phyloP scores from a whole-genome alignment of 1,139 yeast genomes.

The Groenewaldozyma sp. region DNA sequence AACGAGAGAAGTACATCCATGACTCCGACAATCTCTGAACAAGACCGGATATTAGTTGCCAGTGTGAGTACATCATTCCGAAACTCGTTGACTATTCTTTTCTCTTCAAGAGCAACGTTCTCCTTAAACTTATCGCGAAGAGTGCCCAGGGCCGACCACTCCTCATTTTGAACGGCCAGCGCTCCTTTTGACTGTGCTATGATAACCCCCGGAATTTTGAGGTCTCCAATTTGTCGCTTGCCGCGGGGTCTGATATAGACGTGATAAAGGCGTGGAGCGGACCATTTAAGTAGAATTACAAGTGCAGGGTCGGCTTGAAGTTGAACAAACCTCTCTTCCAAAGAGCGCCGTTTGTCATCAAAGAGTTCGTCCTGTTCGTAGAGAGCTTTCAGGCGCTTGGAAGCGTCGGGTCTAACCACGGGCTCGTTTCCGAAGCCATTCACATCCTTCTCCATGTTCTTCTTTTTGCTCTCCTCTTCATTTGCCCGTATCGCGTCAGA shows the following conservation, averaged over 20 bases:
- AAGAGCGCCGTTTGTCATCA: conserved; percentile 13
- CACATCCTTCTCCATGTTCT: conserved; percentile 5
- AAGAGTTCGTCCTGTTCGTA: conserved; percentile 17
- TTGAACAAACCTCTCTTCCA: conserved; percentile 15
- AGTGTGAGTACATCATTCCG: conserved; percentile 33
- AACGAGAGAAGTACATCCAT: conserved; percentile 70
- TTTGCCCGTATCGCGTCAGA: conserved; percentile 11
- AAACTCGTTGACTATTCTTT: conserved; percentile 36
- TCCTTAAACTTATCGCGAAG: conserved; percentile 21
- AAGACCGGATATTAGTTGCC: conserved; percentile 37
- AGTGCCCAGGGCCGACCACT: conserved; percentile 27
- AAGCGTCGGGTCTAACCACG: conserved; percentile 18
- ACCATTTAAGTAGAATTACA: conserved; percentile 26
- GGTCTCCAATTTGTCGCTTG: conserved; percentile 11
- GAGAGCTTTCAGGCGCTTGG: conserved; percentile 18
- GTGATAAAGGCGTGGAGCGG: conserved; percentile 28
- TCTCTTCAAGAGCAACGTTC: conserved; percentile 35
- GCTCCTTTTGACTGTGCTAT: conserved; percentile 22
- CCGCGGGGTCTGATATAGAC: conserved; percentile 17
- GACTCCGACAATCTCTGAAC: conserved; percentile 47
- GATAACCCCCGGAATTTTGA: conserved; percentile 14
- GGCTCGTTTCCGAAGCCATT: conserved; percentile 15
- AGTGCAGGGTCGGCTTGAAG: conserved; percentile 13
- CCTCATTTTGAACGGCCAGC: conserved; percentile 16
- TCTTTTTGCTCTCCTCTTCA: conserved; percentile 3